Evolutionary conservation across 345 rosid genomes (phyloP), one percentile per base, ranked within the genome.

Genomic region (Sisymbrium altissimum): DNA sequence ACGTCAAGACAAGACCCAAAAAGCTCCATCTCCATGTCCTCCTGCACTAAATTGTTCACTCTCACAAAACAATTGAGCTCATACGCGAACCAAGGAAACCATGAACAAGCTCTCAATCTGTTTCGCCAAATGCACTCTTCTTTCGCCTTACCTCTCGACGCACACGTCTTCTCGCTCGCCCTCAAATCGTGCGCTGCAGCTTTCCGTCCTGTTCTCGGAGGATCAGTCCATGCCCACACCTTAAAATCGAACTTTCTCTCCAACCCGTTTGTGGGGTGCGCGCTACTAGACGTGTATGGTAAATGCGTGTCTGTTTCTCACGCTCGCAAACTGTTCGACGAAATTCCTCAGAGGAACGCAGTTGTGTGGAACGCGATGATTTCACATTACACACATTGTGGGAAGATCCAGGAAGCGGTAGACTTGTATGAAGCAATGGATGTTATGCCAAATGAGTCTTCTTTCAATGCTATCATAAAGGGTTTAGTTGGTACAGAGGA

Each of bases 121-220:
- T 87, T 87, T 64, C 84, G 72, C 38, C 78, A 76, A 56, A 83
- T 82, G 77, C 89, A 84, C 15, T 25, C 84, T 61, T 79, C 86
- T 27, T 81, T 77, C 5, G 66, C 79, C 25, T 83, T 81, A 76
- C 58, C 82, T 62, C 86, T 87, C 49, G 92, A 87, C 72, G 81
- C 87, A 40, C 78, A 65, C 59, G 89, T 84, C 66, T 87, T 78
- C 80, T 83, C 92, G 66, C 83, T 85, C 46, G 81, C 83, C 8
- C 86, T 87, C 73, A 87, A 87, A 73, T 87, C 92, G 9, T 87
- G 92, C 56, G 80, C 88, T 18, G 81, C 89, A 66, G 21, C 79
- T 38, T 68, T 46, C 61, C 84, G 81, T 68, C 80, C 82, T 18
- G 33, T 70, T 70, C 82, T 87, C 4, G 88, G 83, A 57, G 45